Evolutionary conservation across 208 protist species (phyloP), one percentile per base, ranked within the genome.

Genomic region (Leishmania guyanensis): DNA sequence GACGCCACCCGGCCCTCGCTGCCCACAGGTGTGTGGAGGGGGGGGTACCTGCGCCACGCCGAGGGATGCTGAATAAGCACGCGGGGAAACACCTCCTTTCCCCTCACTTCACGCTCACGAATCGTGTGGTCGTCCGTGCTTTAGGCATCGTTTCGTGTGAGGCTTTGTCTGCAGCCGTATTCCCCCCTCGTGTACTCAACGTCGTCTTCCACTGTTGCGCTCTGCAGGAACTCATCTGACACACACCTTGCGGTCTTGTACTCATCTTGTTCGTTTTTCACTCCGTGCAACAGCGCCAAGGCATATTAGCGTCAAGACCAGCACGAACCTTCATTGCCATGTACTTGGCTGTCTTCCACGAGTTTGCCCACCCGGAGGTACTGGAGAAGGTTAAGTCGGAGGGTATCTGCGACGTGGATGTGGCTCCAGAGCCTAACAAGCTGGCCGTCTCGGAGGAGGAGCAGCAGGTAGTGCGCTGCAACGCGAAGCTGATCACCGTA

Each of bases 401-500:
- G 43, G 73, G 78, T 43, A 91, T 95, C 75, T 95, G 91, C 82
- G 87, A 91, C 9, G 86, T 97, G 20, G 94, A 97, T 70, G 75
- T 91, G 2, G 83, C 84, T 0, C 82, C 86, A 0, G 79, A 86
- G 79, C 86, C 89, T 17, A 88, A 87, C 76, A 81, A 74, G 69
- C 62, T 89, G 46, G 92, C 91, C 36, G 88, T 84, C 33, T 88
- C 86, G 43, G 85, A 90, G 65, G 88, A 90, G 74, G 94, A 97
- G 70, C 68, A 88, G 39, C 60, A 80, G 53, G 89, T 91, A 2
- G 83, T 96, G 80, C 83, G 89, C 64, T 90, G 82, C 56, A 96
- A 95, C 75, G 94, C 92, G 26, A 97, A 97, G 82, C 85, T 97
- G n/a, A 93, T 97, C 75, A 91, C 89, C 4, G 83, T 94, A 48